Evolutionary conservation across 225 moss, liverwort and hornwort species (phyloP).

Genomic region (Bryum argenteum): DNA sequence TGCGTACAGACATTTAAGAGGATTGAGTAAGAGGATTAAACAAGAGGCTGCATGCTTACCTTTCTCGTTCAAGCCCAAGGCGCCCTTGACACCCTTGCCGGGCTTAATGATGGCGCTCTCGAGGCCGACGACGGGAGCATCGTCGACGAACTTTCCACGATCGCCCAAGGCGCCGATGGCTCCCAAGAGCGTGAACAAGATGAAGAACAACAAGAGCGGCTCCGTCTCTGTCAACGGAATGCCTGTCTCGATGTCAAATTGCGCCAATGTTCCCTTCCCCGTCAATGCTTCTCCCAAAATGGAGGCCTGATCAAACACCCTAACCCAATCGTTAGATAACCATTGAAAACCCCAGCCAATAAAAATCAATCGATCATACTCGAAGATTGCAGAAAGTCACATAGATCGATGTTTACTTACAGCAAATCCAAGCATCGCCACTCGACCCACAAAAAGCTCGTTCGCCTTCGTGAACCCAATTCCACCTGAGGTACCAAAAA

Average conservation of each 20-base stretch:
- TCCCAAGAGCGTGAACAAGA: conserved; percentile 80
- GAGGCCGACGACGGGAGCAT: conserved; percentile 27
- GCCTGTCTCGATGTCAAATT: conserved; percentile 90
- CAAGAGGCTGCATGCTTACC: conserved; percentile 34
- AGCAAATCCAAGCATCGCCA: conserved; percentile 88
- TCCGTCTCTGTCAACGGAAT: conserved; percentile 87
- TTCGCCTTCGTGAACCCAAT: conserved; percentile 90
- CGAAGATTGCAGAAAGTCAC: background rate
- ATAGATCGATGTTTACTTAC: conserved; percentile 33
- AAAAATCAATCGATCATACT: background rate
- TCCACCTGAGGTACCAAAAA: conserved; percentile 85
- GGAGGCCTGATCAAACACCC: conserved; percentile 55
- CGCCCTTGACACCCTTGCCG: conserved; percentile 66
- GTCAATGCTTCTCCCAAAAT: conserved; percentile 77
- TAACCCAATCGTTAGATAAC: background rate
- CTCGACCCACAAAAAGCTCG: conserved; percentile 87
- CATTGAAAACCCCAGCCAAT: too few species aligned
- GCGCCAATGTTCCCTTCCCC: conserved; percentile 81
- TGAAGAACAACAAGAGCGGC: conserved; percentile 81
- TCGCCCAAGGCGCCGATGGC: conserved; percentile 87
- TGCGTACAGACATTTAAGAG: too few species aligned
- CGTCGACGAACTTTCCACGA: conserved; percentile 73
- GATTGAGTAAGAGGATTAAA: background rate
- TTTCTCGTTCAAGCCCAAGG: conserved; percentile 66
- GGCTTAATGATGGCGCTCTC: conserved; percentile 53